These are phyloP conservation scores for Globisporangium paddicum DNA, from an alignment of 352 stramenopile species.

Conservation along the genomic window DNA sequence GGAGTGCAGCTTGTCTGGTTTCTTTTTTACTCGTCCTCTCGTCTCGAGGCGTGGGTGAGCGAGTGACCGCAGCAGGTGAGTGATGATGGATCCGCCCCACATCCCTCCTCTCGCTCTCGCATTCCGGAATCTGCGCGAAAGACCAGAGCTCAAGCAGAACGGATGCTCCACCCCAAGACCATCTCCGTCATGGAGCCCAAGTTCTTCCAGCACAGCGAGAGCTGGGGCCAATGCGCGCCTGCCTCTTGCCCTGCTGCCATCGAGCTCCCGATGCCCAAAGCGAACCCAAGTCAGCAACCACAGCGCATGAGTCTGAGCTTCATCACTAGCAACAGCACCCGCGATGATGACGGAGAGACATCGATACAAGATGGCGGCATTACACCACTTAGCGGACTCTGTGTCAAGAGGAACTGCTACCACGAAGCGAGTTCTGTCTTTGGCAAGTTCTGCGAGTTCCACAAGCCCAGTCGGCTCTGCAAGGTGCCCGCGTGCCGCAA, in stretches of 20 bases:
- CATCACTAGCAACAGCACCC: constrained; percentile 40
- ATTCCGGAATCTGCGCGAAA: constrained; percentile 6
- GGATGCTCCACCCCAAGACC: neutral
- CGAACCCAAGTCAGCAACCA: constrained; percentile 5
- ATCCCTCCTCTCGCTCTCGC: neutral
- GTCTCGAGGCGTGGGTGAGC: neutral
- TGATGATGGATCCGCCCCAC: neutral
- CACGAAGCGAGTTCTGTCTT: constrained; percentile 37
- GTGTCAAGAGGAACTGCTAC: constrained; percentile 67
- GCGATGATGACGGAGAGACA: neutral
- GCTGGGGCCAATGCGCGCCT: neutral
- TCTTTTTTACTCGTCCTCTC: constrained; percentile 6
- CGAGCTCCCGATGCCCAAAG: constrained; percentile 3
- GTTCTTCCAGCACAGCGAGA: neutral
- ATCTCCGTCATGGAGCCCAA: constrained; percentile 1
- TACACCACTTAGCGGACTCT: constrained; percentile 18
- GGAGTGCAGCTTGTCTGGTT: too few species aligned
- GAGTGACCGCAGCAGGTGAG: too few species aligned
- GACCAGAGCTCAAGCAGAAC: neutral
- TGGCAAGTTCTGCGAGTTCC: constrained; percentile 53
- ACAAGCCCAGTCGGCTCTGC: constrained; percentile 67
- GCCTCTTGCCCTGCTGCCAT: neutral
- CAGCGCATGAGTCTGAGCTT: constrained; percentile 61
- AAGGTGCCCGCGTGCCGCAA: constrained; percentile 59
- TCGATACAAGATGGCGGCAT: neutral